Conservation (phyloP, 2,329 filamentous ascomycete genomes). For the Aspergillus aculeatinus region DNA sequence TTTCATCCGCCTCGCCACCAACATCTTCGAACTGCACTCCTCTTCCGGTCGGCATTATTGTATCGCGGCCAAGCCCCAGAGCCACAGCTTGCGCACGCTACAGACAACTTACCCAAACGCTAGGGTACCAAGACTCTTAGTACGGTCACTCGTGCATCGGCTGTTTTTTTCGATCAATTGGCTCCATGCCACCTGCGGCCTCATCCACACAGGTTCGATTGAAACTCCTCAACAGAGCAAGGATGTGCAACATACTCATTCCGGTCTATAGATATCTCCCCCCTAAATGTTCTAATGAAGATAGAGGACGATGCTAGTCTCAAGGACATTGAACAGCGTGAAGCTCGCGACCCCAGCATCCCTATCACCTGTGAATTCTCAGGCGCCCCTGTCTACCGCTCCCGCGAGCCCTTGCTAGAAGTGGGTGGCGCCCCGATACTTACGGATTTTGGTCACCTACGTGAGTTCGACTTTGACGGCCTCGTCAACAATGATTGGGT, state of each 20-base stretch:
- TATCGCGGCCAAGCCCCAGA: slow-evolving; percentile 25
- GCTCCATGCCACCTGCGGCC: background rate
- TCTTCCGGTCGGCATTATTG: slow-evolving; percentile 23
- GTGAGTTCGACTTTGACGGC: background rate
- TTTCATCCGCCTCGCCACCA: slow-evolving; percentile 23
- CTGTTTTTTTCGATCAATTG: slow-evolving; percentile 5
- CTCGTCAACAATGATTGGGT: slow-evolving; percentile 2
- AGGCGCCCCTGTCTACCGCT: background rate
- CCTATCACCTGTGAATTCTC: background rate
- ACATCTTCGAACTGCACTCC: slow-evolving; percentile 17
- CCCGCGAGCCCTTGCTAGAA: background rate
- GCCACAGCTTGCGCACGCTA: slow-evolving; percentile 24
- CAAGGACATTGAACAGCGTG: slow-evolving; percentile 1
- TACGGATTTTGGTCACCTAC: slow-evolving; percentile 6
- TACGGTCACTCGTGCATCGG: slow-evolving; percentile 3
- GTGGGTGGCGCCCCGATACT: background rate
- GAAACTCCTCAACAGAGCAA: too few relatives aligned
- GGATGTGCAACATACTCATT: background rate
- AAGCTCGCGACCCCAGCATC: slow-evolving; percentile 2
- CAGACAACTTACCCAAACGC: slow-evolving; percentile 22
- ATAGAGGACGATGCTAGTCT: slow-evolving; percentile 1
- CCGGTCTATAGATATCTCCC: background rate
- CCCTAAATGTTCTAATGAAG: slow-evolving; percentile 2
- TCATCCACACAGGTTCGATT: slow-evolving; percentile 4
- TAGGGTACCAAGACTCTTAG: slow-evolving; percentile 18